A percentile compares a stretch with the other conserved stretches of the same genome.
These are phyloP conservation scores for Fagopyrum homotropicum DNA, from an alignment of 148 eudicot species.

Conservation along the genomic window DNA sequence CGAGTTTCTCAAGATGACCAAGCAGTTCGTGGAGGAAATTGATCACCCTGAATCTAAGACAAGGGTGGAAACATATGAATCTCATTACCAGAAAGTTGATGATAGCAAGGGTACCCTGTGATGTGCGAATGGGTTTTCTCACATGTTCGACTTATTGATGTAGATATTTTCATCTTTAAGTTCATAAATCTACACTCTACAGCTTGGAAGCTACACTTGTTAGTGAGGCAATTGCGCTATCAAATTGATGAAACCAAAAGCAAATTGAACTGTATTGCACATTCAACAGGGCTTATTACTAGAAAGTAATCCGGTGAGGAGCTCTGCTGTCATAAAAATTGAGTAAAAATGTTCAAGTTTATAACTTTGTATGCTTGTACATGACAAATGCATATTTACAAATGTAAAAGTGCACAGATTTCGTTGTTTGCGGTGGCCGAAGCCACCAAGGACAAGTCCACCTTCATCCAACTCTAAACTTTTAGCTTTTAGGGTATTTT, in stretches of 20 bases:
- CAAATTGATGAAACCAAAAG: not conserved
- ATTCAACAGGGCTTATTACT: not conserved
- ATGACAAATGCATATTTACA: no score
- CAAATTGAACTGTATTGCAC: not conserved
- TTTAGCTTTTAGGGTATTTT: no score
- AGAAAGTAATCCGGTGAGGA: no score
- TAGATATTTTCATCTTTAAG: no score
- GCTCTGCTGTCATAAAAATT: no score
- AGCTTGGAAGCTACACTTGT: not conserved
- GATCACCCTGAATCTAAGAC: conserved; percentile 47
- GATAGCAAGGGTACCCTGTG: not conserved
- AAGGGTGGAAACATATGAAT: conserved; percentile 54
- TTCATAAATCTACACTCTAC: not conserved
- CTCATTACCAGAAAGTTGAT: conserved; percentile 33
- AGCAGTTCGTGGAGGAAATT: conserved; percentile 47
- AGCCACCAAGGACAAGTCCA: no score
- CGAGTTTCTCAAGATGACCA: conserved; percentile 61
- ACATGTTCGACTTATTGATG: no score
- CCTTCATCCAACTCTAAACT: no score
- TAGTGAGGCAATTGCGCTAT: not conserved
- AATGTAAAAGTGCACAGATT: no score
- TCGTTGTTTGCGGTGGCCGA: no score
- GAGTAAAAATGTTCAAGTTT: no score
- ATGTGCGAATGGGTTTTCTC: not conserved
- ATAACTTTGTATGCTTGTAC: no score